Conservation (phyloP, 1,139 yeast genomes). For the Saccharomyces pastorianus region DNA sequence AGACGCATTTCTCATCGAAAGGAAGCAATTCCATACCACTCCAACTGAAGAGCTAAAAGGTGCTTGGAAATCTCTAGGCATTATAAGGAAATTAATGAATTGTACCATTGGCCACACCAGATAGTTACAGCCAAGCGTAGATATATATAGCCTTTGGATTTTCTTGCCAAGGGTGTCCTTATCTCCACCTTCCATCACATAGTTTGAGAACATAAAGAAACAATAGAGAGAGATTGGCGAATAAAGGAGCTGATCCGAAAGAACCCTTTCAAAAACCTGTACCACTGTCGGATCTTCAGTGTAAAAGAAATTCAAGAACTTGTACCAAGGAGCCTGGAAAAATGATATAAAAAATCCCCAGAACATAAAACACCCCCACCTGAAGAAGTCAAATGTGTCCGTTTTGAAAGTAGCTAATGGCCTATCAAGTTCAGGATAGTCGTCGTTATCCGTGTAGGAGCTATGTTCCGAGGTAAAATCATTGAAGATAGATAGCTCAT, state of each 20-base stretch:
- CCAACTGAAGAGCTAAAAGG: constrained; percentile 89
- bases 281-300: constrained; percentile 74
- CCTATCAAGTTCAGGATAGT: constrained; percentile 1
- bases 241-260: constrained; percentile 82
- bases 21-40: constrained; percentile 85
- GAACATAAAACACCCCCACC: constrained; percentile 71
- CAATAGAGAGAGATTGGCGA: constrained; percentile 78
- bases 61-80: constrained; percentile 76
- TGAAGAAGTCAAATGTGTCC: constrained; percentile 48
- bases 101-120: constrained; percentile 95
- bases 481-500: constrained; percentile 7
- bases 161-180: constrained; percentile 56
- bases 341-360: constrained; percentile 86
- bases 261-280: constrained; percentile 74
- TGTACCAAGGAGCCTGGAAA: constrained; percentile 85
- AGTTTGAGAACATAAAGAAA: constrained; percentile 78
- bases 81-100: constrained; percentile 71
- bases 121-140: constrained; percentile 71
- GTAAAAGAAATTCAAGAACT: constrained; percentile 66
- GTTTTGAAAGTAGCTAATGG: constrained; percentile 30
- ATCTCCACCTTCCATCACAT: constrained; percentile 70
- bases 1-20: constrained; percentile 59
- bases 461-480: constrained; percentile 1
- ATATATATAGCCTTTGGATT: constrained; percentile 57
- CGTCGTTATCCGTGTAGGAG: constrained; percentile 4